Base-by-base conservation (phyloP, 2,329 filamentous ascomycete species). In the Fusarium sp. region DNA sequence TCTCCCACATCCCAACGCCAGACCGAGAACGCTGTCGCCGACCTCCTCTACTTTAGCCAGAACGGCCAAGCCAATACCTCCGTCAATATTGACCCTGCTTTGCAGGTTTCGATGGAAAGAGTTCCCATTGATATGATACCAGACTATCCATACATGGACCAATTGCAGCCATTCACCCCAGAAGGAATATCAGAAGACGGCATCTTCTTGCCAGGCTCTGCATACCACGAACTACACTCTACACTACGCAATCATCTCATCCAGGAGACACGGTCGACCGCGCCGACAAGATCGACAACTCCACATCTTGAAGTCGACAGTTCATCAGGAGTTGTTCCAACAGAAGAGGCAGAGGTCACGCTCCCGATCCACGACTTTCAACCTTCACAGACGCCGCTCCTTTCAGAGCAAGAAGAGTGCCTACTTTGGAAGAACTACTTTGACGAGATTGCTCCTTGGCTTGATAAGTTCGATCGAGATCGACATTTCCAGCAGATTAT, bases 401-500 rank as follows among this genome's bases (percentile, higher is more conserved):
- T 78, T 1, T 72, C 77, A 1, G 66, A 74, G 6, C 70, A 77
- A 2, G 75, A 80, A 42, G 79, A 81, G 46, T 78, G 75, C 34
- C 54, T 58, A 1, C 65, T 82, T 2, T 82, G 81, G 81, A 79
- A 77, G 52, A 82, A 81, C 51, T 82, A 80, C 75, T 77, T 82
- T 50, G 76, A 80, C 24, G 80, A 82, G 33, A 76, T 82, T 40
- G 79, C 81, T 3, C 80, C 80, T 0, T 82, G 80, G 84, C 80
- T 87, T 2, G 85, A 87, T 59, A 87, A 85, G 76, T 86, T 87
- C 52, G 85, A 87, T 66, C 78, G 79, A 31, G 77, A 83, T 48
- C 77, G 81, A 2, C 81, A 84, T 28, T 87, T 87, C 64, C 81
- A 82, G 20, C 80, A 82, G 8, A 81, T 81, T 7, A 77, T 87